phyloP scores from a whole-genome alignment of 2,329 filamentous ascomycete genomes.

The Oidium heveae region DNA sequence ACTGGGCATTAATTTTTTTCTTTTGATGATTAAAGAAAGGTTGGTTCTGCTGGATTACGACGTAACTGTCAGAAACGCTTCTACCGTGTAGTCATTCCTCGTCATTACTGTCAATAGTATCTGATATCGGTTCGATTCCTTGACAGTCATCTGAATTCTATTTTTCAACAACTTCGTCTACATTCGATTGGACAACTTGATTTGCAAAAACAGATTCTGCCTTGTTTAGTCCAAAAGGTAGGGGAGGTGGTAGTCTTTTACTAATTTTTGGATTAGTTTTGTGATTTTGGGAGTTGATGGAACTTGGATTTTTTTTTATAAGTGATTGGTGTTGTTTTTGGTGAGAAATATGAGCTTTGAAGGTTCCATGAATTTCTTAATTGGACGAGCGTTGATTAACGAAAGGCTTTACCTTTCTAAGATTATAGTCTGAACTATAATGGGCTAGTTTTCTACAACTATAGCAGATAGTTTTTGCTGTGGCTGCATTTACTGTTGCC shows the following conservation, averaged over 20 bases:
- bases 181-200: background rate
- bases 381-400: background rate
- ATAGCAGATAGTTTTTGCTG: background rate
- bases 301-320: background rate
- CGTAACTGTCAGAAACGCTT: background rate
- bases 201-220: background rate
- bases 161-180: background rate
- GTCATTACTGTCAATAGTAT: background rate
- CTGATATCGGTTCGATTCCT: background rate
- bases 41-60: background rate
- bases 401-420: background rate
- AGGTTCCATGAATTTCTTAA: background rate
- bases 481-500: background rate
- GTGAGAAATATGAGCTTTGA: background rate
- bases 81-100: background rate
- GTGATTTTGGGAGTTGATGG: background rate
- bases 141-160: background rate
- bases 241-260: background rate
- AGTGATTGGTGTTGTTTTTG: background rate
- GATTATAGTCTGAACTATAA: background rate
- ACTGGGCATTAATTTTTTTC: background rate
- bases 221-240: background rate
- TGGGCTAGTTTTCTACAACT: background rate
- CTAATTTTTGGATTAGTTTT: background rate
- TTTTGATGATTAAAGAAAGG: background rate